Conservation (phyloP, 1,284 basidiomycete genomes). For the Puccinia hordei region DNA sequence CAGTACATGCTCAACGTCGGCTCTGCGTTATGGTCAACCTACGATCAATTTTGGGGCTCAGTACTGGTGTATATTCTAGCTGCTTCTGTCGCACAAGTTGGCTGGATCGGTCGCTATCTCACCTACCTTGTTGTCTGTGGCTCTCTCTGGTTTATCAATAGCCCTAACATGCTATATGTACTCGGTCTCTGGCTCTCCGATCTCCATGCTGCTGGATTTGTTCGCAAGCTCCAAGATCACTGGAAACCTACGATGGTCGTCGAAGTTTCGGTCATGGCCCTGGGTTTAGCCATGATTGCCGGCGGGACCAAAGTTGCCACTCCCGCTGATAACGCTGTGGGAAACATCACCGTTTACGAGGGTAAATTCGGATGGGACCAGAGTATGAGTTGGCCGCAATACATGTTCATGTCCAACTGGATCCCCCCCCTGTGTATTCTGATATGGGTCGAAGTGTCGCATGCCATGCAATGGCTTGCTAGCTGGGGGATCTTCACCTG, state of each 20-base stretch:
- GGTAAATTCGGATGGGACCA: slow-evolving; percentile 57
- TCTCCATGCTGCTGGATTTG: slow-evolving; percentile 60
- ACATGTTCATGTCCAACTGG: slow-evolving; percentile 59
- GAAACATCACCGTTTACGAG: slow-evolving; percentile 58
- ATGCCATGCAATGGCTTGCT: slow-evolving; percentile 61
- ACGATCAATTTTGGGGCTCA: slow-evolving; percentile 61
- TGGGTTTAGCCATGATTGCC: slow-evolving; percentile 58
- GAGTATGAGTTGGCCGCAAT: slow-evolving; percentile 58
- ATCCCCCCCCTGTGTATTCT: slow-evolving; percentile 55
- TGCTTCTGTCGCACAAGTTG: slow-evolving; percentile 59
- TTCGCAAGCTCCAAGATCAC: slow-evolving; percentile 59
- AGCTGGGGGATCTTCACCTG: slow-evolving; percentile 60
- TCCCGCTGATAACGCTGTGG: slow-evolving; percentile 58
- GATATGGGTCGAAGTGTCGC: slow-evolving; percentile 60
- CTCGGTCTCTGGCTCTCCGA: slow-evolving; percentile 60
- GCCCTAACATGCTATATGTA: slow-evolving; percentile 59
- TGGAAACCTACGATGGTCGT: slow-evolving; percentile 59
- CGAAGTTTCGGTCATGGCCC: slow-evolving; percentile 58
- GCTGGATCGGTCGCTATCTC: slow-evolving; percentile 58
- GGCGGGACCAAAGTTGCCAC: slow-evolving; percentile 58
- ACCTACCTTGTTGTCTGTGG: slow-evolving; percentile 57
- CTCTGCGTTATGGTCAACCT: slow-evolving; percentile 61
- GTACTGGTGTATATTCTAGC: slow-evolving; percentile 60
- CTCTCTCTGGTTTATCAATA: slow-evolving; percentile 58
- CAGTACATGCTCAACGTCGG: slow-evolving; percentile 60